Conservation (phyloP, 192 early-diverging fungal species). For the Linnemannia elongata region DNA sequence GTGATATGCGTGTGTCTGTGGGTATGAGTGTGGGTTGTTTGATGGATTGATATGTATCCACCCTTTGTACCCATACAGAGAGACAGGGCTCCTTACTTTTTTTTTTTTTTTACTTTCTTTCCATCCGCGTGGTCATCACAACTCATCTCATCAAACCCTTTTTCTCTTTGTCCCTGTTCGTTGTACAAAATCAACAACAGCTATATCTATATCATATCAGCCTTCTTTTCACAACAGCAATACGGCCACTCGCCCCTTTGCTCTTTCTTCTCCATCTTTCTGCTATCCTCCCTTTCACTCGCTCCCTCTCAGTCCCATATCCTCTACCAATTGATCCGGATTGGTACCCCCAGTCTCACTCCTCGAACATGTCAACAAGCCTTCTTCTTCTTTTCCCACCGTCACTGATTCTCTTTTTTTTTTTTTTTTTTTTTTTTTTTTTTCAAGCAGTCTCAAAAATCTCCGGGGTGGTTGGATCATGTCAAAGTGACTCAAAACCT, state of each 20-base stretch:
- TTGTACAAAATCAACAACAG: no score
- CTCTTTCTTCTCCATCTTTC: background rate
- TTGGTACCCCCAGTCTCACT: background rate
- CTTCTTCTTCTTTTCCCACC: background rate
- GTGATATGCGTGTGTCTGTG: background rate
- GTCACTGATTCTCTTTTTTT: background rate
- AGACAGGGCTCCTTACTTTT: constrained; percentile 5
- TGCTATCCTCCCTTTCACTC: background rate
- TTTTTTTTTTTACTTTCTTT: no score
- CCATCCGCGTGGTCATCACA: constrained; percentile 1
- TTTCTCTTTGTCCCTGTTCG: background rate
- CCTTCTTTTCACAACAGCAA: background rate
- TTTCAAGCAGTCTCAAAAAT: background rate
- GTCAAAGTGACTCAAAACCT: constrained; percentile 9
- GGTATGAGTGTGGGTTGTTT: background rate
- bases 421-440: background rate
- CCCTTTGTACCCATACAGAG: no score
- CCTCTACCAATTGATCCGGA: background rate
- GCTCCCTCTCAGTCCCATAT: background rate
- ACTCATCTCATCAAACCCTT: background rate
- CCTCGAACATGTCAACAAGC: background rate
- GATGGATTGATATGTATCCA: background rate
- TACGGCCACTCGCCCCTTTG: background rate
- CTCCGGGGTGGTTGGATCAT: background rate
- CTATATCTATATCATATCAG: background rate